A percentile compares a stretch with the other conserved stretches of the same genome.
phyloP scores from a whole-genome alignment of 2,329 filamentous ascomycete species.

The Endoconidiophora polonica region DNA sequence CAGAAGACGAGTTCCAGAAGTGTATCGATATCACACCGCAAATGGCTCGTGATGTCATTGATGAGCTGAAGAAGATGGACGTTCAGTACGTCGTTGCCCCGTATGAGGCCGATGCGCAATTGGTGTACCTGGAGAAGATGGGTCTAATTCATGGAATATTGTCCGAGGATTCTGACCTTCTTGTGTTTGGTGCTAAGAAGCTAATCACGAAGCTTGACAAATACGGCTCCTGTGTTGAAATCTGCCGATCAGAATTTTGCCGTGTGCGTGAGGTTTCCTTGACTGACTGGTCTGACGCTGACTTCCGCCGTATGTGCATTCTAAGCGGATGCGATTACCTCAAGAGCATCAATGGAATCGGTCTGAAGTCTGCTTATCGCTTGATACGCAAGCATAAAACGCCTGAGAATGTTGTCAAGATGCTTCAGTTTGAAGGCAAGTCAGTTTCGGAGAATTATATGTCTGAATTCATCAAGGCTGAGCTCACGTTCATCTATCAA shows the following conservation, averaged over 20 bases:
- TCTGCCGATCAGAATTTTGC: constrained; percentile 77
- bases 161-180: constrained; percentile 88
- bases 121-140: constrained; percentile 79
- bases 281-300: constrained; percentile 77
- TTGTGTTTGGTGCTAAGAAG: constrained; percentile 86
- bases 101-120: constrained; percentile 93
- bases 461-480: constrained; percentile 66
- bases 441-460: constrained; percentile 70
- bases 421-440: constrained; percentile 80
- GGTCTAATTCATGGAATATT: constrained; percentile 76
- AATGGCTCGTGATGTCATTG: constrained; percentile 85
- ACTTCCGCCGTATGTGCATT: constrained; percentile 92
- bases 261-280: constrained; percentile 76
- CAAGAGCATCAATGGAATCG: constrained; percentile 67
- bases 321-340: constrained; percentile 93
- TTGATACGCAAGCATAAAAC: constrained; percentile 81
- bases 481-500: constrained; percentile 85
- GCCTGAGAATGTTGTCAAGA: constrained; percentile 63
- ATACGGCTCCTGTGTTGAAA: constrained; percentile 82
- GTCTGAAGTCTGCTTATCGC: constrained; percentile 83
- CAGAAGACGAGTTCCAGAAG: constrained; percentile 79
- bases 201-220: constrained; percentile 88
- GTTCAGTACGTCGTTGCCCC: constrained; percentile 86
- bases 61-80: constrained; percentile 66
- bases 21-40: constrained; percentile 88